These are phyloP conservation scores for Moricandia arvensis DNA, from an alignment of 345 rosid genomes.

Conservation along the genomic window DNA sequence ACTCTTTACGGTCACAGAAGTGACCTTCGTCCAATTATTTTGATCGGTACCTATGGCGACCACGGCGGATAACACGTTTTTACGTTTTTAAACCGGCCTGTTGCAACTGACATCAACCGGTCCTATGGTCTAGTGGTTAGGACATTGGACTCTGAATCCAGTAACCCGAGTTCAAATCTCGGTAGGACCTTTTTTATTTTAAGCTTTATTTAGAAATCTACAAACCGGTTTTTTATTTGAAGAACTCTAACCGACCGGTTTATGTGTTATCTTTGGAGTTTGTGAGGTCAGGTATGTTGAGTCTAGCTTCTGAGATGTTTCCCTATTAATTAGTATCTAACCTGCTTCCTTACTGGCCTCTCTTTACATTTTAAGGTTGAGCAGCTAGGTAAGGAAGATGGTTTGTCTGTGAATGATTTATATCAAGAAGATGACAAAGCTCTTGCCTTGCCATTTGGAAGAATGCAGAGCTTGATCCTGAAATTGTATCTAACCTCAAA, in stretches of 20 bases:
- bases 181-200: slow-evolving; percentile 62
- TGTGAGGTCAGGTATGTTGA: no score
- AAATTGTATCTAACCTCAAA: no score
- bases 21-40: background rate
- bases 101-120: background rate
- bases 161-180: slow-evolving; percentile 98
- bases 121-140: slow-evolving; percentile 54
- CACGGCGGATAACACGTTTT: background rate
- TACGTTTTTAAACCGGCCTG: background rate
- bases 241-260: background rate
- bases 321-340: no score
- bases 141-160: slow-evolving; percentile 98
- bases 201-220: background rate
- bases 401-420: no score
- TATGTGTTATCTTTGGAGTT: no score
- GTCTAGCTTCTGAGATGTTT: no score
- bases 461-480: no score
- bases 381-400: no score
- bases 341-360: no score
- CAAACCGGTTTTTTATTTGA: background rate
- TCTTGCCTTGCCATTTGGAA: no score
- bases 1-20: background rate
- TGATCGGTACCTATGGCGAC: background rate
- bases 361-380: no score
- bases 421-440: no score